These are phyloP conservation scores for Alternaria postmessia DNA, from an alignment of 2,329 filamentous ascomycete genomes.

Conservation along the genomic window DNA sequence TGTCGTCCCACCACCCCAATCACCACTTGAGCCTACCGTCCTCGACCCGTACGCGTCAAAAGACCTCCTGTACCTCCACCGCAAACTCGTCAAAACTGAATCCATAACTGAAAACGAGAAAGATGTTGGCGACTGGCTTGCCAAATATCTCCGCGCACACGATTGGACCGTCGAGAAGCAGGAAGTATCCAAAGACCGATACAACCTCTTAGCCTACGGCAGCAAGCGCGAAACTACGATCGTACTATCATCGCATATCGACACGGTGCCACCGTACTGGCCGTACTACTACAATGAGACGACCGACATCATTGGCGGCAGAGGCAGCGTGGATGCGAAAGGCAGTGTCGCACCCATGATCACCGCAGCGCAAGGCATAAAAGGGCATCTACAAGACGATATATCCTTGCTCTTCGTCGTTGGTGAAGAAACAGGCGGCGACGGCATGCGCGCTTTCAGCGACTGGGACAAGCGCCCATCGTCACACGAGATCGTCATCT, in stretches of 20 bases:
- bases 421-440: conserved; percentile 81
- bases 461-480: conserved; percentile 40
- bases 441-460: conserved; percentile 73
- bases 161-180: conserved; percentile 71
- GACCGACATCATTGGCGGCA: conserved; percentile 68
- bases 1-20: too few relatives aligned
- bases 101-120: conserved; percentile 76
- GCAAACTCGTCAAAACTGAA: conserved; percentile 74
- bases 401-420: conserved; percentile 70
- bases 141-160: conserved; percentile 67
- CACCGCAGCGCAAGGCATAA: conserved; percentile 67
- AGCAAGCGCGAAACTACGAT: conserved; percentile 63
- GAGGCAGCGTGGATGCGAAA: conserved; percentile 73
- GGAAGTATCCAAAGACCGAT: conserved; percentile 61
- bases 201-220: conserved; percentile 79
- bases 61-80: conserved; percentile 75
- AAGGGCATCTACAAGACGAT: conserved; percentile 55
- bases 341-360: conserved; percentile 74
- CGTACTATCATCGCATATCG: conserved; percentile 82
- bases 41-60: conserved; percentile 20
- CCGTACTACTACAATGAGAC: conserved; percentile 66
- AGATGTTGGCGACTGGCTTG: conserved; percentile 72
- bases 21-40: too few relatives aligned
- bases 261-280: conserved; percentile 73
- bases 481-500: conserved; percentile 75